Evolutionary conservation across 768 basidiomycete species (phyloP).

Genomic region (Lyophyllum semitale): DNA sequence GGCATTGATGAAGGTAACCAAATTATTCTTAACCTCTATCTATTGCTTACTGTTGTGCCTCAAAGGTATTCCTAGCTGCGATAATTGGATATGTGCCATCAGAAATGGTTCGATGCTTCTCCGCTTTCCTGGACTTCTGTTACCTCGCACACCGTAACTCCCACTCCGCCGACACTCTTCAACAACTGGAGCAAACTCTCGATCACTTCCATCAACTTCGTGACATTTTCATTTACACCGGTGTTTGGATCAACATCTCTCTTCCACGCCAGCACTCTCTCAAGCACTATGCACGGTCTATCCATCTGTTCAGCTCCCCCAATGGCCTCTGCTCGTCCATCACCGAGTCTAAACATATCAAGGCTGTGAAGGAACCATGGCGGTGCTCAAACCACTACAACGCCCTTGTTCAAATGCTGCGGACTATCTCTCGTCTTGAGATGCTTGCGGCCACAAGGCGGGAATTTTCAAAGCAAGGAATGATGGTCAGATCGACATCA

Average conservation of each 20-base stretch:
- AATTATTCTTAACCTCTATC: not conserved
- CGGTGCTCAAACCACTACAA: constrained; percentile 14
- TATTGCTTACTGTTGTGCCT: too few relatives aligned
- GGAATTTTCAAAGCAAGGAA: not conserved
- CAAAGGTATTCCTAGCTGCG: constrained; percentile 25
- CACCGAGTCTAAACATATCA: constrained; percentile 15
- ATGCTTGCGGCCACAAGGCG: constrained; percentile 9
- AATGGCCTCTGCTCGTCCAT: constrained; percentile 15
- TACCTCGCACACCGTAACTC: constrained; percentile 15
- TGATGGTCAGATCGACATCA: constrained; percentile 1
- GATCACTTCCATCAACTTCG: not conserved
- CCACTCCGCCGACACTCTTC: not conserved
- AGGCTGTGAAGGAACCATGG: constrained; percentile 22
- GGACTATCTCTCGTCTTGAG: constrained; percentile 2
- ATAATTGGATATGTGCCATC: constrained; percentile 22
- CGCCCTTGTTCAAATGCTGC: constrained; percentile 19
- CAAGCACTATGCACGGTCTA: not conserved
- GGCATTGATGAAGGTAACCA: constrained; percentile 29
- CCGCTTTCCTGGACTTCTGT: constrained; percentile 25
- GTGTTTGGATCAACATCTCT: constrained; percentile 10
- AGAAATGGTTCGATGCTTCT: constrained; percentile 17
- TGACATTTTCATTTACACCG: not conserved
- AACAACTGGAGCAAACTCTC: not conserved
- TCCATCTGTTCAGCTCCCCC: constrained; percentile 7
- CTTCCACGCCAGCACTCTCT: constrained; percentile 24